These are phyloP conservation scores for Boletus speciosus DNA, from an alignment of 768 basidiomycete genomes.

Conservation along the genomic window DNA sequence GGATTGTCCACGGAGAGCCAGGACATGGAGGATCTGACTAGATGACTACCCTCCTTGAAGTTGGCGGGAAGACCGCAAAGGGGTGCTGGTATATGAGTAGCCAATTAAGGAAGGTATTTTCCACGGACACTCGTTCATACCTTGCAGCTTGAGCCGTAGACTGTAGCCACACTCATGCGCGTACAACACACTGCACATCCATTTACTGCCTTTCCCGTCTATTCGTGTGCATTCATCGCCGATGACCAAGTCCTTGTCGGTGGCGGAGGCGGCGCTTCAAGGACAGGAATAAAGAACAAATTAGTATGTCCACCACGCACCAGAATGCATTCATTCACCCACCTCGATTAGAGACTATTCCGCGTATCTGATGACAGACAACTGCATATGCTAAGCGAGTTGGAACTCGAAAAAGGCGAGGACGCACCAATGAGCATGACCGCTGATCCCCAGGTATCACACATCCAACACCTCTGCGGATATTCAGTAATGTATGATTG, in stretches of 20 bases:
- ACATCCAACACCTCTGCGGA: not conserved
- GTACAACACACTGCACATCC: slow-evolving; percentile 73
- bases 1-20: slow-evolving; percentile 14
- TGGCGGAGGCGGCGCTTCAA: slow-evolving; percentile 85
- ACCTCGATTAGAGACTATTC: slow-evolving; percentile 58
- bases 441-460: slow-evolving; percentile 53
- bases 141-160: not conserved
- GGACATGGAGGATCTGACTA: slow-evolving; percentile 8
- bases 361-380: slow-evolving; percentile 50
- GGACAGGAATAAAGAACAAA: slow-evolving; percentile 92
- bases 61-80: no score
- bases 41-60: not conserved
- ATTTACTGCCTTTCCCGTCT: slow-evolving; percentile 84
- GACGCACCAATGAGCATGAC: slow-evolving; percentile 98
- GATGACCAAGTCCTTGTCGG: slow-evolving; percentile 75
- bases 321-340: slow-evolving; percentile 2
- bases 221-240: slow-evolving; percentile 76
- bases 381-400: slow-evolving; percentile 59
- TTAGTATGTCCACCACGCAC: slow-evolving; percentile 45
- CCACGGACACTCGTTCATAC: slow-evolving; percentile 9
- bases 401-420: slow-evolving; percentile 74
- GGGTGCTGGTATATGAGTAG: not conserved
- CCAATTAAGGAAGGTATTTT: slow-evolving; percentile 17
- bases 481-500: not conserved
- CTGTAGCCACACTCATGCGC: slow-evolving; percentile 50